Evolutionary conservation across 768 basidiomycete species (phyloP), one percentile per base, ranked within the genome.

Genomic region (Infundibulicybe gibba): DNA sequence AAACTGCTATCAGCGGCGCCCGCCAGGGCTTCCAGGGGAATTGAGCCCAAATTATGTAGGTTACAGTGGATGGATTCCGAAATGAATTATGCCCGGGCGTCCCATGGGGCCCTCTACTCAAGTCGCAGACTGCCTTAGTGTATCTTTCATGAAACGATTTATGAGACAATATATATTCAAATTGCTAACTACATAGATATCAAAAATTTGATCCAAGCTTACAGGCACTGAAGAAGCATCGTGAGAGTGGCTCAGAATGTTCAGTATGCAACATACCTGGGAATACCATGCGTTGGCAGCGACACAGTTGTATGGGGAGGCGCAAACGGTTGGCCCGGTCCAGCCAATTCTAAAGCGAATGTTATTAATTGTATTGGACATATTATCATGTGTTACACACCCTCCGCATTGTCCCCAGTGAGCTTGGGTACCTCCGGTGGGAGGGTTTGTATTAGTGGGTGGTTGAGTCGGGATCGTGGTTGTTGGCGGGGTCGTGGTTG

Each of bases 381-480:
- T 0, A 32, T n/a, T 16, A 41, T 54, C 39, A n/a, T 8, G 14
- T 46, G 30, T 42, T 42, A 49, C 53, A 43, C 40, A 61, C 60
- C 61, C 65, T 45, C 65, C 65, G 50, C 65, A 67, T 48, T 67
- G 65, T 2, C 54, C 62, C 41, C 53, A 65, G 13, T 62, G 61
- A 4, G 51, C 48, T 30, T 58, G 59, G 25, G 54, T 39, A 19
- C 54, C 52, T 5, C 44, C 55, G 34, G 56, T 49, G 12, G 49
- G 53, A 13, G 53, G 40, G 3, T 55, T 53, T 21, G 61, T 54
- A 2, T 57, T 38, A 4, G 50, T 49, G 2, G 58, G 42, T 16
- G 54, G 49, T 0, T 57, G 44, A 30, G 54, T 43, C 2, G 61
- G n/a, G n/a, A n/a, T n/a, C n/a, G n/a, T n/a, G n/a, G n/a, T n/a